These are phyloP conservation scores for Moringa oleifera DNA, from an alignment of 345 rosid genomes.

Conservation along the genomic window DNA sequence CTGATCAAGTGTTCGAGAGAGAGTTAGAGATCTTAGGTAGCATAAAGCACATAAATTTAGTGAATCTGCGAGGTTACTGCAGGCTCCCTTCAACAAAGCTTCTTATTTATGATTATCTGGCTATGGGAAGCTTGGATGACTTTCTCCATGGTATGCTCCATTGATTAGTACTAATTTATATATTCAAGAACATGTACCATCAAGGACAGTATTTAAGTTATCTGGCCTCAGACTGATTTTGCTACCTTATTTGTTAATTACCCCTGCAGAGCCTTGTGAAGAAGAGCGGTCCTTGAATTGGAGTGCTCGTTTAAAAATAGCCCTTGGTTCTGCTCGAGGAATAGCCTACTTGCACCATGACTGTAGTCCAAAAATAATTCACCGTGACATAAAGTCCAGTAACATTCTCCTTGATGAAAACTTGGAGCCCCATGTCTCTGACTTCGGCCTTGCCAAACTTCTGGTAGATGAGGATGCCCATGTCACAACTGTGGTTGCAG, in stretches of 20 bases:
- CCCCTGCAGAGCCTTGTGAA: slow-evolving; percentile 22
- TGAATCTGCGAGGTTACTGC: slow-evolving; percentile 91
- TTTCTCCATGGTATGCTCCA: slow-evolving; percentile 64
- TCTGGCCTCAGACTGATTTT: not conserved
- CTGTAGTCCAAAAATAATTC: slow-evolving; percentile 80
- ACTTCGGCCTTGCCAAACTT: slow-evolving; percentile 96
- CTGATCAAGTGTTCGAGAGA: slow-evolving; percentile 88
- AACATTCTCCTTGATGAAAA: slow-evolving; percentile 88
- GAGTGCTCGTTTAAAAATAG: slow-evolving; percentile 64
- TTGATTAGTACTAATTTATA: not conserved
- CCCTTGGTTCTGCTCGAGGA: slow-evolving; percentile 86
- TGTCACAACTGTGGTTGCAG: slow-evolving; percentile 93
- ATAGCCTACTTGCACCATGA: slow-evolving; percentile 89
- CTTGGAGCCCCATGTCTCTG: slow-evolving; percentile 83
- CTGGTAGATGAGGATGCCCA: slow-evolving; percentile 88
- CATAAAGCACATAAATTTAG: slow-evolving; percentile 92
- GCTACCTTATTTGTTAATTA: not conserved
- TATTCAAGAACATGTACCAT: not conserved
- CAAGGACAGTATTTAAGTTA: not conserved
- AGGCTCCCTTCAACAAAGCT: slow-evolving; percentile 77
- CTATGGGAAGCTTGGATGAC: slow-evolving; percentile 90
- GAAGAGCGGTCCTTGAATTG: slow-evolving; percentile 52
- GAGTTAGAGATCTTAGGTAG: slow-evolving; percentile 94
- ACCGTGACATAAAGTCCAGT: slow-evolving; percentile 92
- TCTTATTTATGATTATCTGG: slow-evolving; percentile 85